These are phyloP conservation scores for Angomonas deanei DNA, from an alignment of 208 protist genomes.

Conservation along the genomic window DNA sequence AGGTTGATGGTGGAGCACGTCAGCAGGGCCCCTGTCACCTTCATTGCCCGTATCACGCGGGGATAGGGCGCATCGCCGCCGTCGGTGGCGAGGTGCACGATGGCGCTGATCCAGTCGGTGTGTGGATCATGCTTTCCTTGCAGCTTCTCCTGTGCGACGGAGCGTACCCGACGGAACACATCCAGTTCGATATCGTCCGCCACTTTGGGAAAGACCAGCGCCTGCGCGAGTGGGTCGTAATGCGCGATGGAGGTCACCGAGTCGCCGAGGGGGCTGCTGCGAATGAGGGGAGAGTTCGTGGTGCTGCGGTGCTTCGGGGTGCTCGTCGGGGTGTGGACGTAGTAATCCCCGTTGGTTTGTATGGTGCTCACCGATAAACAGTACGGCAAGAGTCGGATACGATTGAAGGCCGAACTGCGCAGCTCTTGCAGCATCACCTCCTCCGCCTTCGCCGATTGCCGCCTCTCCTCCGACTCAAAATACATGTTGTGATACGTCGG, in stretches of 20 bases:
- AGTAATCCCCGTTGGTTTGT: neutral
- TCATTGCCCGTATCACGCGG: conserved; percentile 57
- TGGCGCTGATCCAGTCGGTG: neutral
- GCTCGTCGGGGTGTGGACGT: neutral
- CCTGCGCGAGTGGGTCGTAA: conserved; percentile 65
- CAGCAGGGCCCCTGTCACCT: conserved; percentile 55
- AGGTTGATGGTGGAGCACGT: conserved; percentile 32
- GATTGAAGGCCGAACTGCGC: conserved; percentile 14
- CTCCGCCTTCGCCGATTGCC: conserved; percentile 34
- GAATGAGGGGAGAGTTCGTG: conserved; percentile 29
- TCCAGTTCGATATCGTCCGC: conserved; percentile 57
- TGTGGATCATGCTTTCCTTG: neutral
- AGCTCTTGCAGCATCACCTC: conserved; percentile 16
- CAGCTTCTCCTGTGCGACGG: conserved; percentile 15
- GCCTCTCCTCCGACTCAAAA: conserved; percentile 28
- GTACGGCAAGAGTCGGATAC: conserved; percentile 67
- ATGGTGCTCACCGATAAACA: conserved; percentile 51
- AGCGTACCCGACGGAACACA: conserved; percentile 42
- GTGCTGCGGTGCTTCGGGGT: conserved; percentile 31
- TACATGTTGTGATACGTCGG: conserved; percentile 21
- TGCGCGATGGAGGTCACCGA: conserved; percentile 41
- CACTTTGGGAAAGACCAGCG: conserved; percentile 46
- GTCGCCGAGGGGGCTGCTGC: conserved; percentile 50
- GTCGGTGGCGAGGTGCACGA: conserved; percentile 27
- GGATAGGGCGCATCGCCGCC: conserved; percentile 34